These are phyloP conservation scores for Globisporangium barbulae DNA, from an alignment of 352 stramenopile genomes.

Conservation along the genomic window DNA sequence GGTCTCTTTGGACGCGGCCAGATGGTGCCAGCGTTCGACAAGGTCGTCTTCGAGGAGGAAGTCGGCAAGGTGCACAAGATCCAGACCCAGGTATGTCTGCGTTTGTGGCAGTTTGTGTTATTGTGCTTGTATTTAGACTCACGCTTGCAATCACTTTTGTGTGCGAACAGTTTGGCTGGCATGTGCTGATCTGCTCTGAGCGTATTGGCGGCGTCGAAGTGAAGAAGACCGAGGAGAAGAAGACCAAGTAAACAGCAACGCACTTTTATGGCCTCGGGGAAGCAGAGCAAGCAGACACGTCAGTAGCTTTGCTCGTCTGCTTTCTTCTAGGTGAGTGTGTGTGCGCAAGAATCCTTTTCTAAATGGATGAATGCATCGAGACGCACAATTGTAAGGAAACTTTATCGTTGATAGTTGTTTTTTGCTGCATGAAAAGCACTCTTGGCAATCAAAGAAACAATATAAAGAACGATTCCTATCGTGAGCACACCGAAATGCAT, in stretches of 20 bases:
- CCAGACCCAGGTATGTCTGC: conserved; percentile 52
- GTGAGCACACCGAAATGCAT: neutral
- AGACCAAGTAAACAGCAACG: conserved; percentile 14
- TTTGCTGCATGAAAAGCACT: neutral
- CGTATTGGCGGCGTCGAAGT: conserved; percentile 37
- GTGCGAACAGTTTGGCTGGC: conserved; percentile 61
- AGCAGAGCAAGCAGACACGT: neutral
- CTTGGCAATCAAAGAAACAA: neutral
- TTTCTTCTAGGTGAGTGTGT: neutral
- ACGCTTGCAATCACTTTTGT: neutral
- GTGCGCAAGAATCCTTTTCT: neutral
- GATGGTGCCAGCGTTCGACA: conserved; percentile 79
- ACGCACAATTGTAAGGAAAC: neutral
- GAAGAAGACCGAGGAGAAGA: conserved; percentile 37
- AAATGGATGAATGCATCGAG: neutral
- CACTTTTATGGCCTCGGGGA: neutral
- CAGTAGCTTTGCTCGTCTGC: neutral
- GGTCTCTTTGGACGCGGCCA: conserved; percentile 65
- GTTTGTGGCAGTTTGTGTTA: conserved; percentile 21
- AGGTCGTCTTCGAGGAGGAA: conserved; percentile 68
- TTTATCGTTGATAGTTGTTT: neutral
- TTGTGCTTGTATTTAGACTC: conserved; percentile 6
- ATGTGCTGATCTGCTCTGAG: conserved; percentile 70
- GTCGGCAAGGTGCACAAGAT: conserved; percentile 74
- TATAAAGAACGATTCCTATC: neutral